These are phyloP conservation scores for Penicillium steckii DNA, from an alignment of 495 filamentous ascomycete species.

Conservation along the genomic window DNA sequence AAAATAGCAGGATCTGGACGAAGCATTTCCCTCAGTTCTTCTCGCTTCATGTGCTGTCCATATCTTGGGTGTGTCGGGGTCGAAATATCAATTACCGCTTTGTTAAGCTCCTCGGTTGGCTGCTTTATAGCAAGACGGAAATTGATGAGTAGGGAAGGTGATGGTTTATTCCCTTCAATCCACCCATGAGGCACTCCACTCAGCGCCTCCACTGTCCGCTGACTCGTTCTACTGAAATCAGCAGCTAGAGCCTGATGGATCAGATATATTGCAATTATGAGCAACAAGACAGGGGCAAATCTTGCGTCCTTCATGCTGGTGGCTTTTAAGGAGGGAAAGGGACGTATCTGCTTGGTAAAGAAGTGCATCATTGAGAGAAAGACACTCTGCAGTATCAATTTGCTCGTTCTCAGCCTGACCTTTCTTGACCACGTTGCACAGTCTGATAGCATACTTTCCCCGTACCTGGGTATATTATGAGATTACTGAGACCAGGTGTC, in stretches of 20 bases:
- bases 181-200: slow-evolving; percentile 43
- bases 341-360: background rate
- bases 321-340: background rate
- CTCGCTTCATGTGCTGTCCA: slow-evolving; percentile 62
- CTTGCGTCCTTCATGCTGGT: slow-evolving; percentile 2
- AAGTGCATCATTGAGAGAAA: background rate
- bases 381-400: too few species aligned
- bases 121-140: slow-evolving; percentile 57
- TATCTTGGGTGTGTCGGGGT: slow-evolving; percentile 60
- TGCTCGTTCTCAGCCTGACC: too few species aligned
- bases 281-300: background rate
- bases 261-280: slow-evolving; percentile 14
- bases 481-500: too few species aligned
- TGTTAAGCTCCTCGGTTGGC: slow-evolving; percentile 56
- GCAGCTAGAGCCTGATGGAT: slow-evolving; percentile 1
- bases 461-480: too few species aligned
- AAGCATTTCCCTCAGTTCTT: slow-evolving; percentile 51
- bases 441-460: too few species aligned
- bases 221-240: slow-evolving; percentile 2
- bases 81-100: slow-evolving; percentile 59
- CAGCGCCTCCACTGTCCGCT: slow-evolving; percentile 48
- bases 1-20: slow-evolving; percentile 44
- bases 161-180: slow-evolving; percentile 37
- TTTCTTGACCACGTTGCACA: too few species aligned
- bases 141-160: slow-evolving; percentile 36